phyloP scores from a whole-genome alignment of 768 basidiomycete genomes.

The Termitomyces sp. region DNA sequence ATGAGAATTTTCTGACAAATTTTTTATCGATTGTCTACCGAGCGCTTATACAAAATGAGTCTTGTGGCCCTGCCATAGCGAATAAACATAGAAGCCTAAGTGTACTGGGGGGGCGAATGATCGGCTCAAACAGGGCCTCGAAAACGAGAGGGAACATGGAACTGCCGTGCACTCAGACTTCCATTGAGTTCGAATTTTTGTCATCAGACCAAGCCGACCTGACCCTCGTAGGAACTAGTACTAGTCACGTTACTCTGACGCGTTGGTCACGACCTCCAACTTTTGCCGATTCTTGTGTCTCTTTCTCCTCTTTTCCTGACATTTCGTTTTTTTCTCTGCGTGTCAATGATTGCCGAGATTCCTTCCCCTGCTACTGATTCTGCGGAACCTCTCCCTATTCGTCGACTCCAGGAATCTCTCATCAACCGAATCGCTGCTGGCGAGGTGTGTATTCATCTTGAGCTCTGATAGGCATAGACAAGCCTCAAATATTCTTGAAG shows the following conservation, averaged over 20 bases:
- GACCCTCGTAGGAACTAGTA: not conserved
- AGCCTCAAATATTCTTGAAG: constrained; percentile 11
- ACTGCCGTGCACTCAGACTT: not conserved
- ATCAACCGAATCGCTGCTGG: constrained; percentile 92
- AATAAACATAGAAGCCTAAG: not conserved
- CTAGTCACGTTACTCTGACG: constrained; percentile 13
- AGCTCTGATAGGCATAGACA: not conserved
- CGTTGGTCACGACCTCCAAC: constrained; percentile 7
- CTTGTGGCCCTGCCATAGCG: too few species aligned
- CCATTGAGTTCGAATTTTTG: too few species aligned
- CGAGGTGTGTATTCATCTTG: constrained; percentile 38
- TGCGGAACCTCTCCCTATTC: constrained; percentile 61
- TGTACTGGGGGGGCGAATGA: not conserved
- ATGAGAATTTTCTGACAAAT: too few species aligned
- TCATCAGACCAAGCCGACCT: not conserved
- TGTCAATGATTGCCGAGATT: constrained; percentile 4
- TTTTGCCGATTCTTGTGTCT: not conserved
- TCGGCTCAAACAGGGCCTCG: not conserved
- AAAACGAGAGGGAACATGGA: too few species aligned
- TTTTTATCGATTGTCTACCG: too few species aligned
- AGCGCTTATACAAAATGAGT: too few species aligned
- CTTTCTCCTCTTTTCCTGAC: not conserved
- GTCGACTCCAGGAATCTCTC: constrained; percentile 73
- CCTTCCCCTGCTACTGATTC: constrained; percentile 3
- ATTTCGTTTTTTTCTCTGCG: not conserved